A percentile compares a stretch with the other conserved stretches of the same genome.
Conservation (phyloP, 2,329 filamentous ascomycete genomes). For the Fonsecaea nubica region DNA sequence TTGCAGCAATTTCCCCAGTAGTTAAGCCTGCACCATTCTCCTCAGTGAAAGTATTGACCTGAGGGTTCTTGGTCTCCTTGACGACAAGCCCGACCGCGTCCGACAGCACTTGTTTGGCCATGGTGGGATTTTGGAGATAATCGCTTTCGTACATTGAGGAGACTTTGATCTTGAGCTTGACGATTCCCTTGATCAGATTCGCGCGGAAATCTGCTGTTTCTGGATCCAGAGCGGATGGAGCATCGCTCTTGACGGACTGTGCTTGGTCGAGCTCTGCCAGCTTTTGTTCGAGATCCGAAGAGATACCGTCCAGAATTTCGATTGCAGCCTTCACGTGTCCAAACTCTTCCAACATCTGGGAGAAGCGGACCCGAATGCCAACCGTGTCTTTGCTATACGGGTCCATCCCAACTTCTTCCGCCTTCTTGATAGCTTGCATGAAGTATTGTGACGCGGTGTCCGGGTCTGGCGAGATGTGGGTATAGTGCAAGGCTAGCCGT, state of each 20-base stretch:
- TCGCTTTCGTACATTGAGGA: conserved; percentile 81
- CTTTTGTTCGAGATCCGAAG: conserved; percentile 67
- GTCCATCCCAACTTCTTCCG: conserved; percentile 77
- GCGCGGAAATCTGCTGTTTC: conserved; percentile 22
- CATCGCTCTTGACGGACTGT: not conserved
- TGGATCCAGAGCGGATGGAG: not conserved
- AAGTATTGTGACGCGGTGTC: conserved; percentile 83
- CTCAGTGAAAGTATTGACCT: conserved; percentile 64
- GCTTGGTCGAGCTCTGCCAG: conserved; percentile 51
- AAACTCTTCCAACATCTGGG: conserved; percentile 78
- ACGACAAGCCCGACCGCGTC: conserved; percentile 83
- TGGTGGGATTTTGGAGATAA: conserved; percentile 74
- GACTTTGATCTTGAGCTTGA: conserved; percentile 69
- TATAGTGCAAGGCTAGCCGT: conserved; percentile 85
- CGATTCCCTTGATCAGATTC: conserved; percentile 35
- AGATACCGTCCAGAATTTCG: conserved; percentile 78
- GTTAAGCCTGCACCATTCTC: conserved; percentile 48
- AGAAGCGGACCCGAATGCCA: conserved; percentile 83
- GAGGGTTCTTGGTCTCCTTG: conserved; percentile 73
- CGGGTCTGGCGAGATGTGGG: conserved; percentile 75
- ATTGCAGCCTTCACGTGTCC: conserved; percentile 73
- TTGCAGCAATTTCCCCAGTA: conserved; percentile 47
- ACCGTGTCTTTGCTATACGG: conserved; percentile 90
- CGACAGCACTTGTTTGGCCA: conserved; percentile 75
- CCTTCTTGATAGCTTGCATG: conserved; percentile 75